Evolutionary conservation across 108 stramenopile species (phyloP).

Genomic region (Conticribra weissflogii): DNA sequence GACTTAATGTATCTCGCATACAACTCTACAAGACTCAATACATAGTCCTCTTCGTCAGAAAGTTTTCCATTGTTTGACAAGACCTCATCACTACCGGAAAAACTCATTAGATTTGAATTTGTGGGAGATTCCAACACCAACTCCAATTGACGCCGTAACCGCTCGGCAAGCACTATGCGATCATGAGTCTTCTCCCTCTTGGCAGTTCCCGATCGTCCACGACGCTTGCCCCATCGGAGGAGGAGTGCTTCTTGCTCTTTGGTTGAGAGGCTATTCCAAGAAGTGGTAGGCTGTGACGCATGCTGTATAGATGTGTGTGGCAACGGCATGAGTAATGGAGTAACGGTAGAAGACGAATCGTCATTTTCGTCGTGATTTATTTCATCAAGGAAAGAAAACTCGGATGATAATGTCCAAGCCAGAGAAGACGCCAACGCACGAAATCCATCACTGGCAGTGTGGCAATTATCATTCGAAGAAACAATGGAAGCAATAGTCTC

Average conservation of each 20-base stretch:
- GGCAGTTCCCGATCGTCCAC: conserved; percentile 22
- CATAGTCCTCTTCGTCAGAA: too few relatives aligned
- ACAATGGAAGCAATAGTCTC: conserved; percentile 6
- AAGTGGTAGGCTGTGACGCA: background rate
- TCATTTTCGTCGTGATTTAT: background rate
- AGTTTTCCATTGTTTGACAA: too few relatives aligned
- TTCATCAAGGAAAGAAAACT: background rate
- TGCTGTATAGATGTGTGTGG: background rate
- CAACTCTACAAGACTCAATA: conserved; percentile 7
- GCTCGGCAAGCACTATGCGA: conserved; percentile 67
- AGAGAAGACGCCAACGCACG: conserved; percentile 11
- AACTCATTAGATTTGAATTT: background rate
- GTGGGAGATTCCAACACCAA: background rate
- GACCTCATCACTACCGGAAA: background rate
- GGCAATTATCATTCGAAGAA: background rate
- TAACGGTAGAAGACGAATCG: too few relatives aligned
- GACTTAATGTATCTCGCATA: conserved; percentile 32
- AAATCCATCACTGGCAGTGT: background rate
- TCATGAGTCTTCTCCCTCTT: conserved; percentile 68
- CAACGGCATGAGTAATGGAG: background rate
- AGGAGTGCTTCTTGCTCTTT: conserved; percentile 43
- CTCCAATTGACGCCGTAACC: conserved; percentile 60
- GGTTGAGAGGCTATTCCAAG: conserved; percentile 11
- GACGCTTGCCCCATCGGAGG: conserved; percentile 54
- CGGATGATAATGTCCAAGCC: conserved; percentile 33